Evolutionary conservation across 2,329 filamentous ascomycete genomes (phyloP), one percentile per base, ranked within the genome.

Genomic region (Ascochyta pisi): DNA sequence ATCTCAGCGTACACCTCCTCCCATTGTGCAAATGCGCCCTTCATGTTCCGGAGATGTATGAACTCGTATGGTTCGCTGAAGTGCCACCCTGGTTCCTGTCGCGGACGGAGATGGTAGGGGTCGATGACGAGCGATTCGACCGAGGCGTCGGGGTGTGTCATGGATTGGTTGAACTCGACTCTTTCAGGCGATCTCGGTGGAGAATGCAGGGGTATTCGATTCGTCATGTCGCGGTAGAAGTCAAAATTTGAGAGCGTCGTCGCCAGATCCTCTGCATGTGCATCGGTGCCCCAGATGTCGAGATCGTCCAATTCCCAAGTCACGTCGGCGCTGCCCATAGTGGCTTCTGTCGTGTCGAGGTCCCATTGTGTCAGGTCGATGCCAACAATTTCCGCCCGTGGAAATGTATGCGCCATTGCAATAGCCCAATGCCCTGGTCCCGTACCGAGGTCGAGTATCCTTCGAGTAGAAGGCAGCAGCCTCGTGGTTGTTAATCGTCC

Each of bases 371-470:
- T 69, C 53, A 78, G 74, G 58, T 82, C 79, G 58, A 82, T 78
- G 24, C 80, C 81, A 24, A 82, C 78, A n/a, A 83, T 77, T 50
- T 81, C 77, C 24, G 78, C 72, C 16, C 74, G 66, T 7, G 81
- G 79, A 53, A 77, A 77, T 35, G 72, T 67, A 45, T 74, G 71
- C 10, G 78, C 77, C 71, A 82, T 79, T 50, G 76, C 77, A 12
- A 81, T 74, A 22, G 80, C 79, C 81, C 81, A 83, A 55, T 82
- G 76, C 7, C 80, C 81, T 0, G 80, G 78, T 0, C 81, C 81
- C 4, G 81, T 81, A 24, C 81, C 81, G 16, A 83, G 68, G 60
- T 76, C 75, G 6, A 76, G 68, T 6, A 76, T 71, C 42, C 74
- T 61, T 13, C 61, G 58, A 3, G 65, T 66, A 1, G 60, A 58